Base-by-base conservation (phyloP, 495 filamentous ascomycete species). In the Daldinia decipiens region DNA sequence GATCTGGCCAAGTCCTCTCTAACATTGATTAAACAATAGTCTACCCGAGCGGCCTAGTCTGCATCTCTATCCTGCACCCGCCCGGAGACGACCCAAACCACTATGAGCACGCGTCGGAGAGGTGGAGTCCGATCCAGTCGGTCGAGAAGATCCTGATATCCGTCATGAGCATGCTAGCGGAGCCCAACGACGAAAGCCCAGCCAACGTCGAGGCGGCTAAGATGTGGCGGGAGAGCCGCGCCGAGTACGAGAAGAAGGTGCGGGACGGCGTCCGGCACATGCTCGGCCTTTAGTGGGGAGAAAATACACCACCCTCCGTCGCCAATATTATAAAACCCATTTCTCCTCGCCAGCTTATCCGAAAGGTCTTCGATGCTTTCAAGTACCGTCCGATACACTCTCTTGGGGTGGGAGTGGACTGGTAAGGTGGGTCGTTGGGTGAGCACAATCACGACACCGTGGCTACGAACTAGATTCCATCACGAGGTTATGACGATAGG, bases 51-150 rank as follows among this genome's bases (percentile, higher is more conserved):
- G 95, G 95, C 65, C 83, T 90, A 19, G 95, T 99, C 65, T 99
- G 95, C 81, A 99, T 99, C 67, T 95, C 92, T 13, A 99, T 99
- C 83, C 89, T 99, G 9, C 95, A 99, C 82, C 91, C 96, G 4
- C 95, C 95, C n/a, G 94, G 94, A 70, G 96, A 99, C 78, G 95
- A 99, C 80, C 94, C 95, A 68, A 97, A 97, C 79, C 96, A 98
- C 79, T 99, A 99, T 84, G 95, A 99, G 81, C 92, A 95, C 72
- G 96, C 96, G 24, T 91, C 89, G 19, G 95, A 99, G 84, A 87
- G 95, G 54, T 99, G 95, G 95, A 91, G 89, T 45, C 95, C 95
- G 45, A 97, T 99, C 50, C 95, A 98, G 82, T 93, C 90, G 63
- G 94, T 98, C 70, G 96, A 98, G 85, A 98, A 98, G 87, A 99